Evolutionary conservation across 1,284 basidiomycete species (phyloP), one percentile per base, ranked within the genome.

Genomic region (Athelia psychrophila): DNA sequence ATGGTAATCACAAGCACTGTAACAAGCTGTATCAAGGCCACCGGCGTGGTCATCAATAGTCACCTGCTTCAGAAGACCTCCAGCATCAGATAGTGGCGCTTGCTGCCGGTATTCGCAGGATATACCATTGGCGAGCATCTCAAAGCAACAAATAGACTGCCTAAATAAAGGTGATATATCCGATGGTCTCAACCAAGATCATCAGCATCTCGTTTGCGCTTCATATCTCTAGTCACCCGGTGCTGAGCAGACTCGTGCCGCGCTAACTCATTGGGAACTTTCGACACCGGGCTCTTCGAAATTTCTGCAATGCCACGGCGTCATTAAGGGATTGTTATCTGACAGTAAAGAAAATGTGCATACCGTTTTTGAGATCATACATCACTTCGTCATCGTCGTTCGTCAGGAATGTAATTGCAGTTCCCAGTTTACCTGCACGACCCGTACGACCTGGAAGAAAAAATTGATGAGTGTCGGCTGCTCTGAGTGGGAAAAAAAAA

Each of bases 381-480:
- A 98, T 93, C 67, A 98, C 91, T 75, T 99, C 96, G 51, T 95
- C 92, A 66, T 99, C 96, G 60, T 93, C 88, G 64, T 96, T 95
- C 44, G 90, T 91, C 55, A 99, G 75, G 81, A 99, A 98, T 19
- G 97, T 98, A 65, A 98, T 93, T 12, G 97, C 84, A 0, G 84
- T 82, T 51, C 96, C 96, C 64, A 85, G 80, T 72, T 98, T 99
- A 47, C 96, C 96, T 15, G 97, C 96, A 74, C 96, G 90, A 64
- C 96, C 96, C 45, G 96, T 99, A 66, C 96, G 91, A 71, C 91
- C 90, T 91, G 57, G 5, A 54, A 32, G 44, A 30, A 36, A 48
- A 46, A 49, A 47, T 44, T n/a, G 6, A 30, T 30, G 50, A 54
- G 54, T 33, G 51, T 45, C 46, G 18, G 32, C 24, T 45, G 50